Percentiles rank a stretch among this genome's conserved stretches.
Evolutionary conservation across 768 basidiomycete species (phyloP).

Genomic region (Calocybe indica): DNA sequence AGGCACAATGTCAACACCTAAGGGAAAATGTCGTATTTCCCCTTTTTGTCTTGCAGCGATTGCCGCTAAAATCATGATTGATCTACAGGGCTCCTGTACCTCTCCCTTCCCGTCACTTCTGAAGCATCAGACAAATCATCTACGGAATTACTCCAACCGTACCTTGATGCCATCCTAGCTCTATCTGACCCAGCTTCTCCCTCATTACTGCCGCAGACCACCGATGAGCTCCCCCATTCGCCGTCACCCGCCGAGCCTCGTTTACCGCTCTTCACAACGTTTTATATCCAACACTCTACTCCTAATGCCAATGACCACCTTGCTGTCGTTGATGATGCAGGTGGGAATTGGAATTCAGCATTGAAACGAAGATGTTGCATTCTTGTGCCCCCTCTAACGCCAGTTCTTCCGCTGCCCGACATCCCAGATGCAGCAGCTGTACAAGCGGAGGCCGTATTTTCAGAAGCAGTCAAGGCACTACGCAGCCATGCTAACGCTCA

Average conservation of each 20-base stretch:
- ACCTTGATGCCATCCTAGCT: conserved; percentile 43
- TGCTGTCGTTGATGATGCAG: conserved; percentile 2
- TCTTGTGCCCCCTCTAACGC: conserved; percentile 23
- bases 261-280: conserved; percentile 45
- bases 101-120: conserved; percentile 42
- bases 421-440: conserved; percentile 49
- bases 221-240: conserved; percentile 9
- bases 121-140: conserved; percentile 17
- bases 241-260: conserved; percentile 13
- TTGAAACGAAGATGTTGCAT: conserved; percentile 1
- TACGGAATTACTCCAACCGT: conserved; percentile 46
- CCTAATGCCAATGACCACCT: neutral
- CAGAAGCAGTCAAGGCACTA: conserved; percentile 32
- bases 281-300: conserved; percentile 43
- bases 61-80: conserved; percentile 5
- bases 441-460: conserved; percentile 54
- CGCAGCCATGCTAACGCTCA: conserved; percentile 1
- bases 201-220: conserved; percentile 1
- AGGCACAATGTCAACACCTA: conserved; percentile 68
- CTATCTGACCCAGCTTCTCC: conserved; percentile 12
- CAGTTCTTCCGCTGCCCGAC: conserved; percentile 38
- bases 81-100: conserved; percentile 51
- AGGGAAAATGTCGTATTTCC: conserved; percentile 57
- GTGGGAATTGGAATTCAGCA: neutral
- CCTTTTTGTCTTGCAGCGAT: neutral